phyloP scores from a whole-genome alignment of 495 filamentous ascomycete species.

The Aspergillus bridgeri region DNA sequence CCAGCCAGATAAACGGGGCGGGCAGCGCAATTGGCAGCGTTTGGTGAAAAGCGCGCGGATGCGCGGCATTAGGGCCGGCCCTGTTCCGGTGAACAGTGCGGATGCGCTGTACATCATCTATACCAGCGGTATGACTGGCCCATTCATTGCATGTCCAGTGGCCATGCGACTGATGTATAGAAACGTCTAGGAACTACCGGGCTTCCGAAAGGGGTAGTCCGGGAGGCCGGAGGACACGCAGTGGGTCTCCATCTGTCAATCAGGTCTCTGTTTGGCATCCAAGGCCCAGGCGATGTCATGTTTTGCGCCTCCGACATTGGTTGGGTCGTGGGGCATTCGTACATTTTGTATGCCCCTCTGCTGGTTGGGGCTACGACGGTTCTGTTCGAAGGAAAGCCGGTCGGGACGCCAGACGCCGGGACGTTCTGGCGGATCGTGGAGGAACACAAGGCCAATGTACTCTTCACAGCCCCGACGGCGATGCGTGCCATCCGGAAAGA shows the following conservation, averaged over 20 bases:
- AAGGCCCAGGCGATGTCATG: constrained; percentile 77
- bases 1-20: constrained; percentile 54
- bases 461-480: constrained; percentile 86
- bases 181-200: constrained; percentile 67
- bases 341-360: constrained; percentile 81
- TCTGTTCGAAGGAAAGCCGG: constrained; percentile 87
- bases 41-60: constrained; percentile 64
- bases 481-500: constrained; percentile 83
- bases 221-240: constrained; percentile 82
- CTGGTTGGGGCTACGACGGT: constrained; percentile 82
- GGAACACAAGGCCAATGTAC: constrained; percentile 75
- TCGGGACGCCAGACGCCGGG: constrained; percentile 83
- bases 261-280: constrained; percentile 72
- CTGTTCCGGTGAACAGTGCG: constrained; percentile 71
- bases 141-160: too few species aligned
- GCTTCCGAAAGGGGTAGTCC: constrained; percentile 80
- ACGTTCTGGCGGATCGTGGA: constrained; percentile 85
- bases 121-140: constrained; percentile 52
- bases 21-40: constrained; percentile 76
- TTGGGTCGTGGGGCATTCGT: constrained; percentile 83
- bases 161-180: constrained; percentile 3
- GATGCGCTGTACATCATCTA: constrained; percentile 91
- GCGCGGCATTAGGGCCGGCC: constrained; percentile 60
- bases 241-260: constrained; percentile 81
- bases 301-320: constrained; percentile 83